These are phyloP conservation scores for Lasiodiplodia sp. DNA, from an alignment of 2,329 filamentous ascomycete genomes.

Conservation along the genomic window DNA sequence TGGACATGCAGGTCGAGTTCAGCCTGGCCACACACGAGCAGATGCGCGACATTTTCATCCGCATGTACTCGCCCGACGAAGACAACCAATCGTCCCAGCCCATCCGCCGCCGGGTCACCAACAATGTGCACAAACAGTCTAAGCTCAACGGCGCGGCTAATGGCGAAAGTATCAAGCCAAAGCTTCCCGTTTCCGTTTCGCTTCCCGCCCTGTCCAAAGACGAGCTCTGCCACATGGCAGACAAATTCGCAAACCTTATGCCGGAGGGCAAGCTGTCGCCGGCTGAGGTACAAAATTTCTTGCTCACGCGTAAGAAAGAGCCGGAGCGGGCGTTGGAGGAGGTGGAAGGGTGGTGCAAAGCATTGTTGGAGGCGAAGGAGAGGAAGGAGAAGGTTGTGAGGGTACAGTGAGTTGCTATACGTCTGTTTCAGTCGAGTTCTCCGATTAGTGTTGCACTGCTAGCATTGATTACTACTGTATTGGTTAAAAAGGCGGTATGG, in stretches of 20 bases:
- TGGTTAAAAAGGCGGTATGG: neutral
- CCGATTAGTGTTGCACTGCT: neutral
- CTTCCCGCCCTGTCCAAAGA: neutral
- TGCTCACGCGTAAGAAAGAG: conserved; percentile 59
- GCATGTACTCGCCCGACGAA: conserved; percentile 45
- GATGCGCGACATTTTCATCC: conserved; percentile 51
- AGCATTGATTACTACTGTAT: neutral
- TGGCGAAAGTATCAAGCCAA: neutral
- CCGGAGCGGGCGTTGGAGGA: conserved; percentile 54
- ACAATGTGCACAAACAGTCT: neutral
- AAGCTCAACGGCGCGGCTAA: neutral
- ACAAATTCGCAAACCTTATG: conserved; percentile 54
- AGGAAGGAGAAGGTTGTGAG: conserved; percentile 37
- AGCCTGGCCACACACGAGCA: conserved; percentile 52
- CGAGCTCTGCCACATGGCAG: conserved; percentile 49
- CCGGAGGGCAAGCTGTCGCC: conserved; percentile 59
- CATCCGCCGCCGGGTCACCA: neutral
- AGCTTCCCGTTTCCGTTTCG: neutral
- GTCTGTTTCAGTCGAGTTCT: neutral
- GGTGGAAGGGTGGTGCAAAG: conserved; percentile 52
- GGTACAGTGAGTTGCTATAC: conserved; percentile 19
- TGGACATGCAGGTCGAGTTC: conserved; percentile 73
- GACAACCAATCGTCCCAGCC: conserved; percentile 1
- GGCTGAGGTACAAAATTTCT: conserved; percentile 61
- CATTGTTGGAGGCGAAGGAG: conserved; percentile 43